Conservation (phyloP, 2,329 filamentous ascomycete genomes). For the Fusarium sp. region DNA sequence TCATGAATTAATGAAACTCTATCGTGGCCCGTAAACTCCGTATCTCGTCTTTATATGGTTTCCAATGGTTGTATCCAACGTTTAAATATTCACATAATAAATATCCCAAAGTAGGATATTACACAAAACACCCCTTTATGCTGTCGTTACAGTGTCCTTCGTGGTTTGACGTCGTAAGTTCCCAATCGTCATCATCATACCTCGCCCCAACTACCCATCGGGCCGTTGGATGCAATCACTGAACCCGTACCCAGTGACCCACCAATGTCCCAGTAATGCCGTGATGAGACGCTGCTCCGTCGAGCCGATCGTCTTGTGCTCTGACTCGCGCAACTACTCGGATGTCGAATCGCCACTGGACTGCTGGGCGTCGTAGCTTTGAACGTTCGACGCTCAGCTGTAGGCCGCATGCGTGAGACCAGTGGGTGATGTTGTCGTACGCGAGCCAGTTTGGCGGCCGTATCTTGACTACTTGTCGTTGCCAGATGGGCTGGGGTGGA, state of each 20-base stretch:
- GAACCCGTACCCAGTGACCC: conserved; percentile 82
- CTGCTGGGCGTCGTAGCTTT: conserved; percentile 64
- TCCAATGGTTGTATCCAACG: conserved; percentile 27
- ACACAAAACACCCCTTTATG: conserved; percentile 27
- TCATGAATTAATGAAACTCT: conserved; percentile 26
- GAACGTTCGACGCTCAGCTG: conserved; percentile 65
- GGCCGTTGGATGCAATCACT: conserved; percentile 72
- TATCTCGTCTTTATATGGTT: conserved; percentile 30
- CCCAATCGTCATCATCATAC: conserved; percentile 56
- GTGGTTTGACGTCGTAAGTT: conserved; percentile 9
- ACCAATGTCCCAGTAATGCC: conserved; percentile 94
- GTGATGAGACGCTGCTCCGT: conserved; percentile 75
- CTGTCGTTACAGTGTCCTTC: conserved; percentile 17
- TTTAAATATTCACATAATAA: conserved; percentile 21
- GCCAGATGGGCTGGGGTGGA: conserved; percentile 60
- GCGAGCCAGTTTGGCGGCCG: conserved; percentile 80
- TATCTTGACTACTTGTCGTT: conserved; percentile 68
- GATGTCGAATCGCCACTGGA: conserved; percentile 60
- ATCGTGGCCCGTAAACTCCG: conserved; percentile 26
- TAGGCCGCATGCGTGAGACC: conserved; percentile 66
- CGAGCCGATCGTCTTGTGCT: conserved; percentile 80
- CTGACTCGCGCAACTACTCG: conserved; percentile 85
- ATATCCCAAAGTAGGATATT: conserved; percentile 6
- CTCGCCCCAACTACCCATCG: conserved; percentile 84
- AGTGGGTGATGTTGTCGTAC: conserved; percentile 92